A percentile compares a stretch with the other conserved stretches of the same genome.
phyloP scores from a whole-genome alignment of 2,329 filamentous ascomycete genomes.

The Chaetomiaceae sp. region DNA sequence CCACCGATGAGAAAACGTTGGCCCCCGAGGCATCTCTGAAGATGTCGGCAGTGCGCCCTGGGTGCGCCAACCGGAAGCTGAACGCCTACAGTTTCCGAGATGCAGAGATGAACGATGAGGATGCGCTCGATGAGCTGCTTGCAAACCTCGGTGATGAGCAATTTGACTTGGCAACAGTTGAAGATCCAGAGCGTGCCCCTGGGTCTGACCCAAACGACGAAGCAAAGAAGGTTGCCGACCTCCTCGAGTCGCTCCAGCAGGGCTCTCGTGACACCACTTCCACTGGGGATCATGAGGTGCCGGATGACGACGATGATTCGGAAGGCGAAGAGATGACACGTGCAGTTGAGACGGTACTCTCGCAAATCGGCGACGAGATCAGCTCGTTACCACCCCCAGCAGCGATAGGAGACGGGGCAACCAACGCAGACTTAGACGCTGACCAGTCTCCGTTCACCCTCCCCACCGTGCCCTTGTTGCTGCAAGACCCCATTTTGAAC shows the following conservation, averaged over 20 bases:
- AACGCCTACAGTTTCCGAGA: background rate
- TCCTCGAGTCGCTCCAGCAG: constrained; percentile 30
- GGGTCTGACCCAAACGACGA: constrained; percentile 25
- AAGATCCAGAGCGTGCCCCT: constrained; percentile 1
- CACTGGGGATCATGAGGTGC: constrained; percentile 9
- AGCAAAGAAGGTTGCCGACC: constrained; percentile 27
- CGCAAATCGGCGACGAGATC: constrained; percentile 41
- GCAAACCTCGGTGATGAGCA: constrained; percentile 34
- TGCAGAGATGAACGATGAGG: constrained; percentile 39
- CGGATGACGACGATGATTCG: constrained; percentile 34
- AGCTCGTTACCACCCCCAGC: constrained; percentile 4
- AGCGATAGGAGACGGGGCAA: background rate
- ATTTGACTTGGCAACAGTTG: constrained; percentile 23
- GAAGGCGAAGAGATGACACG: constrained; percentile 45
- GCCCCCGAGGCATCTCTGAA: background rate
- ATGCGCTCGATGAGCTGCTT: constrained; percentile 47
- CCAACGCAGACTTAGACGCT: background rate
- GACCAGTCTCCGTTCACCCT: constrained; percentile 32
- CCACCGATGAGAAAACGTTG: constrained; percentile 1
- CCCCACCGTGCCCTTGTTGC: constrained; percentile 41
- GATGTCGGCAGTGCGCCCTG: background rate
- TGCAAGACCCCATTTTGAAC: constrained; percentile 32
- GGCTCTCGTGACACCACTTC: constrained; percentile 2
- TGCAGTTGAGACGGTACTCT: constrained; percentile 40
- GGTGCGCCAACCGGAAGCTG: background rate